These are phyloP conservation scores for Solanum appendiculatum DNA, from an alignment of 257 asterid genomes.

Conservation along the genomic window DNA sequence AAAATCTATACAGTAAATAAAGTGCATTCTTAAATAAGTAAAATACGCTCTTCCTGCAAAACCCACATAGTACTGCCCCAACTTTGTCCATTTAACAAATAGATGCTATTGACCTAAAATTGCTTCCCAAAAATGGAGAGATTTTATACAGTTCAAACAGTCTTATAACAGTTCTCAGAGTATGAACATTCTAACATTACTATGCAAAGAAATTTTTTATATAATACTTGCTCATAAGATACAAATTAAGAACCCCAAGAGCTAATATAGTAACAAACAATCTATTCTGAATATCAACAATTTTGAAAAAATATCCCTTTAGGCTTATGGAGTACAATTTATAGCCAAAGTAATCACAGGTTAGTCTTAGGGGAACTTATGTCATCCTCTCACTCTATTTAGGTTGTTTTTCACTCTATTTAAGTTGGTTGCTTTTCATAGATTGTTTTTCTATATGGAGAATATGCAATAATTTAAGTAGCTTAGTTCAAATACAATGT, in stretches of 20 bases:
- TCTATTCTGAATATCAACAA: neutral
- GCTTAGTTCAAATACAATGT: neutral
- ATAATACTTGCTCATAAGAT: neutral
- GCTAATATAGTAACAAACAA: neutral
- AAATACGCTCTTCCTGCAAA: neutral
- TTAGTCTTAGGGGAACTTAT: neutral
- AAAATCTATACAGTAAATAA: neutral
- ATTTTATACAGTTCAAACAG: neutral
- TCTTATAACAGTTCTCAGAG: neutral
- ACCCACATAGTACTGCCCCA: neutral
- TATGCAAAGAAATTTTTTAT: neutral
- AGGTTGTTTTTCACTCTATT: neutral
- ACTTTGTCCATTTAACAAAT: neutral
- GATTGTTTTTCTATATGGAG: neutral
- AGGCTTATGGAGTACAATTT: neutral
- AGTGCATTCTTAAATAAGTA: neutral
- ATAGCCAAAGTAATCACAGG: neutral
- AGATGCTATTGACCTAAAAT: neutral
- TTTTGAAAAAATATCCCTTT: neutral
- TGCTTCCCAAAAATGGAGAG: neutral
- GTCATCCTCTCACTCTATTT: neutral
- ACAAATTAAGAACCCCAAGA: neutral
- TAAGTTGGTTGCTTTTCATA: no score
- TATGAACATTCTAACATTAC: neutral
- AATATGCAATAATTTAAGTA: neutral